phyloP scores from a whole-genome alignment of 768 basidiomycete species.

The Goffeauzyma gilvescens region DNA sequence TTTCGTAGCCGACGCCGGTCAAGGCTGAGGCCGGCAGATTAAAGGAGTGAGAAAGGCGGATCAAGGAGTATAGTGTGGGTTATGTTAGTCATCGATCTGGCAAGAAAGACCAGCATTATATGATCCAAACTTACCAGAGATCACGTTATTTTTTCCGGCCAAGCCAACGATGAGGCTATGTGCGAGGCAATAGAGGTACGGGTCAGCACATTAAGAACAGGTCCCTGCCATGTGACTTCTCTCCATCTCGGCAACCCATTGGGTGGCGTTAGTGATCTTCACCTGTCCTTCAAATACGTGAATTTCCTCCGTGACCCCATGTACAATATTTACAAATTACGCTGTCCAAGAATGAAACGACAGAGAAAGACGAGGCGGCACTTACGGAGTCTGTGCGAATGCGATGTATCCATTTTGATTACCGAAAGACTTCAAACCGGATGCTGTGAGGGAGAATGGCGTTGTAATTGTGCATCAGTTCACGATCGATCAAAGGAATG shows the following conservation, averaged over 20 bases:
- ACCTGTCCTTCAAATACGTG: background rate
- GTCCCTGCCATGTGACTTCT: background rate
- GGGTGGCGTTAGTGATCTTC: no score
- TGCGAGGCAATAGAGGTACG: background rate
- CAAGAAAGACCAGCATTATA: no score
- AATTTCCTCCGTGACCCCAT: slow-evolving; percentile 1
- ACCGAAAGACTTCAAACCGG: background rate
- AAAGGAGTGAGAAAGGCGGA: background rate
- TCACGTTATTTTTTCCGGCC: slow-evolving; percentile 7
- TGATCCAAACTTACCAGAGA: slow-evolving; percentile 2
- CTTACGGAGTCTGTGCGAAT: background rate
- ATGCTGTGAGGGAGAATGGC: no score
- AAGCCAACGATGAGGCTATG: slow-evolving; percentile 6
- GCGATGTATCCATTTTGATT: background rate
- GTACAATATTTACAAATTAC: background rate
- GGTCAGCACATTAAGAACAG: background rate
- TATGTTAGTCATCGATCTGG: background rate
- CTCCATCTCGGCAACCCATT: no score
- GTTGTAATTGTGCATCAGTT: no score
- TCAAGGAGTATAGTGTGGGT: background rate
- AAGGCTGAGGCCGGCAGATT: no score
- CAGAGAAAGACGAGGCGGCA: background rate
- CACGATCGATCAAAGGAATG: no score
- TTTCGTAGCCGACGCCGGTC: slow-evolving; percentile 43
- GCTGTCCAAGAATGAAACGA: background rate